These are phyloP conservation scores for Phaffia tasmanica DNA, from an alignment of 768 basidiomycete genomes.

Conservation along the genomic window DNA sequence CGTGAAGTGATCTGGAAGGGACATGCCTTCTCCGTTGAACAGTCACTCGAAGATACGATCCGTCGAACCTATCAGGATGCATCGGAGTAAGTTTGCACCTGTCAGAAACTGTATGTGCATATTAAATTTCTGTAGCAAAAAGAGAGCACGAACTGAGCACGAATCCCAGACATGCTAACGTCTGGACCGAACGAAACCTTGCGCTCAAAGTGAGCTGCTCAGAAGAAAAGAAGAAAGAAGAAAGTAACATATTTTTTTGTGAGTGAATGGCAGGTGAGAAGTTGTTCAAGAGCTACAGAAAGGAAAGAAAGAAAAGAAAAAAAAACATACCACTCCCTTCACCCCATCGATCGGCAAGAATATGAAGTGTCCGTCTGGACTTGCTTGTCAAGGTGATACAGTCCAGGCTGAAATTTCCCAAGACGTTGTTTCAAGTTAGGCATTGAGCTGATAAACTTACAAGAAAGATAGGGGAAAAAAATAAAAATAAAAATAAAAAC, in stretches of 20 bases:
- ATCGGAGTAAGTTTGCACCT: too few relatives aligned
- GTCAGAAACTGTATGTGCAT: too few relatives aligned
- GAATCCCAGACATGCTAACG: constrained; percentile 17
- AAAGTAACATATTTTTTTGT: neutral
- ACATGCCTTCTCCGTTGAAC: too few relatives aligned
- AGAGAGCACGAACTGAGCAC: constrained; percentile 15
- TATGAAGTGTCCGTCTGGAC: constrained; percentile 20
- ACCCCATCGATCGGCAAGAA: constrained; percentile 25
- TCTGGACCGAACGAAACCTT: constrained; percentile 22
- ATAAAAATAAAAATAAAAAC: neutral
- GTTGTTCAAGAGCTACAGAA: neutral
- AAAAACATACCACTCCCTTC: constrained; percentile 10
- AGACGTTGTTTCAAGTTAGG: neutral
- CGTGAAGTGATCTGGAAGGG: too few relatives aligned
- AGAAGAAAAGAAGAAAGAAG: neutral
- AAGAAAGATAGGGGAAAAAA: neutral
- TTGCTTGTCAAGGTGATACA: constrained; percentile 26
- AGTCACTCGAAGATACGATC: too few relatives aligned
- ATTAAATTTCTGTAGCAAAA: too few relatives aligned
- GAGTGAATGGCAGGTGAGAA: neutral
- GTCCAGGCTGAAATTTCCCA: constrained; percentile 13
- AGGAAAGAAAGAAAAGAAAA: neutral
- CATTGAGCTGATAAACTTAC: neutral
- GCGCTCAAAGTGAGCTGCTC: constrained; percentile 23
- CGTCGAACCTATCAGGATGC: too few relatives aligned